phyloP scores from a whole-genome alignment of 208 protist species.

The Trypanosoma mega region DNA sequence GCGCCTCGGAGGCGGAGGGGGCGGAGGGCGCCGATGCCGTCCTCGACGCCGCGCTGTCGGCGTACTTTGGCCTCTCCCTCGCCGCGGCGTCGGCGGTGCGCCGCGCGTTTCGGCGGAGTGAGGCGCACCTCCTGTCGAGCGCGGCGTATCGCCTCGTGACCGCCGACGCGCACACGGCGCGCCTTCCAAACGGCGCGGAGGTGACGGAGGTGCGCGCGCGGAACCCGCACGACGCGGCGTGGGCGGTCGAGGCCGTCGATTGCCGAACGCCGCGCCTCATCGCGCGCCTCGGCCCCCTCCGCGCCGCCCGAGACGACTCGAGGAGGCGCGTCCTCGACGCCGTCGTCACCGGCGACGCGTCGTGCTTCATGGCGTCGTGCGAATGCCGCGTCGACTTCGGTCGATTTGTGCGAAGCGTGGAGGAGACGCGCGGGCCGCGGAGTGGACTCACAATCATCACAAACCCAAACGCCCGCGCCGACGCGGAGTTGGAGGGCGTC shows the following conservation, averaged over 20 bases:
- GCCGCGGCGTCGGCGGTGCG: conserved; percentile 46
- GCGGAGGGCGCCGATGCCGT: conserved; percentile 18
- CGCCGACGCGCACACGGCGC: not conserved
- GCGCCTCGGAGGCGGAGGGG: no score
- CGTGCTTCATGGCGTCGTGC: conserved; percentile 24
- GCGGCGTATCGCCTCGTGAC: conserved; percentile 29
- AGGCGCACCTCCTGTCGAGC: conserved; percentile 42
- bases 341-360: conserved; percentile 14
- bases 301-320: conserved; percentile 15
- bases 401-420: conserved; percentile 50
- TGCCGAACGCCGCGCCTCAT: conserved; percentile 45
- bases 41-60: conserved; percentile 34
- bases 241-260: conserved; percentile 40
- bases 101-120: conserved; percentile 44
- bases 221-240: conserved; percentile 55
- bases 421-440: conserved; percentile 46
- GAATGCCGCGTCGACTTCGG: conserved; percentile 53
- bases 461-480: not conserved
- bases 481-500: conserved; percentile 33
- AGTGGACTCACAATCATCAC: conserved; percentile 62
- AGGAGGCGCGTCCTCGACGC: conserved; percentile 20
- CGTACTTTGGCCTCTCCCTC: conserved; percentile 54
- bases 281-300: conserved; percentile 26
- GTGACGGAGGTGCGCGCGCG: not conserved
- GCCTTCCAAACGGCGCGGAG: conserved; percentile 14